These are phyloP conservation scores for Penicillium pancosmium DNA, from an alignment of 495 filamentous ascomycete species.

Conservation along the genomic window DNA sequence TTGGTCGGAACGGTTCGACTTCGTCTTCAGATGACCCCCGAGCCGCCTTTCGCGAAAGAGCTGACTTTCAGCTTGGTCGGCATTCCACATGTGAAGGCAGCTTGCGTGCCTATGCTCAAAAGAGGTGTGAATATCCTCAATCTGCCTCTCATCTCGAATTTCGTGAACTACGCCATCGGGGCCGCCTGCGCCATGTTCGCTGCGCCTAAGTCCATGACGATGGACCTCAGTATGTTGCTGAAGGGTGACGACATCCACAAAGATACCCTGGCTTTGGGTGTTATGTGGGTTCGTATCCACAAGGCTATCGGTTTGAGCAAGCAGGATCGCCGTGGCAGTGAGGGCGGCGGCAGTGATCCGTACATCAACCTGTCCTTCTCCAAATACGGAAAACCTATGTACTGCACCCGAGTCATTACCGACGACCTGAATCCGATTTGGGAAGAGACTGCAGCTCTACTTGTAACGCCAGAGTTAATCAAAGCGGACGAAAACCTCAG, in stretches of 20 bases:
- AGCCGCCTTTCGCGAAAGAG: constrained; percentile 88
- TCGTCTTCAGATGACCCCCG: constrained; percentile 80
- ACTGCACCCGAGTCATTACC: constrained; percentile 92
- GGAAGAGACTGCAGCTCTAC: constrained; percentile 84
- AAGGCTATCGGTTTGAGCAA: constrained; percentile 85
- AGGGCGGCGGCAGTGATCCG: constrained; percentile 90
- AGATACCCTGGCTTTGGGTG: constrained; percentile 79
- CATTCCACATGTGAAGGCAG: constrained; percentile 81
- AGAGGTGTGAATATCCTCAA: constrained; percentile 90
- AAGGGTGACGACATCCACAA: constrained; percentile 89
- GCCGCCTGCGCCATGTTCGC: constrained; percentile 88
- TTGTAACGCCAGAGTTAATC: constrained; percentile 85
- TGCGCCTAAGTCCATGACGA: constrained; percentile 92
- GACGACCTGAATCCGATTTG: constrained; percentile 94
- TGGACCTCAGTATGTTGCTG: constrained; percentile 88
- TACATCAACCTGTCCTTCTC: constrained; percentile 78
- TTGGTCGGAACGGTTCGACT: constrained; percentile 85
- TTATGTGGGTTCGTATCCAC: constrained; percentile 91
- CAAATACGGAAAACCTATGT: constrained; percentile 97
- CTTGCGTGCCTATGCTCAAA: constrained; percentile 89
- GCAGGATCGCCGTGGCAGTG: constrained; percentile 80
- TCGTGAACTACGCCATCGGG: constrained; percentile 94
- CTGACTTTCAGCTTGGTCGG: constrained; percentile 94
- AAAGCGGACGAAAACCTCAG: constrained; percentile 91
- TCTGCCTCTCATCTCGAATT: constrained; percentile 89